Percentiles rank a stretch among this genome's conserved stretches.
phyloP scores from a whole-genome alignment of 768 basidiomycete genomes.

The Leccinum broughii region DNA sequence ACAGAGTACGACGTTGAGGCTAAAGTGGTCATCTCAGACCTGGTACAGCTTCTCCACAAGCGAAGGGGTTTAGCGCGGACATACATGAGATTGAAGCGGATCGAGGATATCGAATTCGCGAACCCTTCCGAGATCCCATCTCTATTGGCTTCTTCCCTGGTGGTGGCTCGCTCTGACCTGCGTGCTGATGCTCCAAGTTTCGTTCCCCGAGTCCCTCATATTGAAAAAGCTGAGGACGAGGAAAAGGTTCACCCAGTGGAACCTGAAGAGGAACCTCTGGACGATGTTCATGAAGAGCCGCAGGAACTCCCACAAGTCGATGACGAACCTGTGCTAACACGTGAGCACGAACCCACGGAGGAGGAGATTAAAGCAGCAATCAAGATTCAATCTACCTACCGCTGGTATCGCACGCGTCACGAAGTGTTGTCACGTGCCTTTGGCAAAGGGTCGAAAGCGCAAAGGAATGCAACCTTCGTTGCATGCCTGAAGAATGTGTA shows the following conservation, averaged over 20 bases:
- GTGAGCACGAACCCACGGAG: slow-evolving; percentile 22
- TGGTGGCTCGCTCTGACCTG: slow-evolving; percentile 15
- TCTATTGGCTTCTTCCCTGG: slow-evolving; percentile 24
- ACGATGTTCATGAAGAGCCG: slow-evolving; percentile 15
- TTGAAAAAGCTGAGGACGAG: not conserved
- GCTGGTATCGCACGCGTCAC: slow-evolving; percentile 7
- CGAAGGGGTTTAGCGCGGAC: not conserved
- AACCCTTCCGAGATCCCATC: slow-evolving; percentile 31
- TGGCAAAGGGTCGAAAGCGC: slow-evolving; percentile 21
- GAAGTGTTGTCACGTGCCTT: slow-evolving; percentile 7
- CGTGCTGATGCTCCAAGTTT: slow-evolving; percentile 19
- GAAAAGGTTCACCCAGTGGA: slow-evolving; percentile 1
- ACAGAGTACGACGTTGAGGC: slow-evolving; percentile 12
- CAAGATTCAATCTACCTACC: slow-evolving; percentile 24
- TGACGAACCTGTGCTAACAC: slow-evolving; percentile 18
- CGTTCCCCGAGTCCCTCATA: slow-evolving; percentile 9
- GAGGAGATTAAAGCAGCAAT: slow-evolving; percentile 29
- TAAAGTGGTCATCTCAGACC: slow-evolving; percentile 14
- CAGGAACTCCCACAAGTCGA: slow-evolving; percentile 9
- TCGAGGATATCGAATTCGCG: slow-evolving; percentile 35
- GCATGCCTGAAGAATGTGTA: slow-evolving; percentile 31
- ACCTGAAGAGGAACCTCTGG: not conserved
- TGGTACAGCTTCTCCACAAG: slow-evolving; percentile 29
- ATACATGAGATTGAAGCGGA: slow-evolving; percentile 10
- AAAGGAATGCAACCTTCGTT: slow-evolving; percentile 27